Base-by-base conservation (phyloP, 345 rosid genomes). In the Melastoma malabathricum region DNA sequence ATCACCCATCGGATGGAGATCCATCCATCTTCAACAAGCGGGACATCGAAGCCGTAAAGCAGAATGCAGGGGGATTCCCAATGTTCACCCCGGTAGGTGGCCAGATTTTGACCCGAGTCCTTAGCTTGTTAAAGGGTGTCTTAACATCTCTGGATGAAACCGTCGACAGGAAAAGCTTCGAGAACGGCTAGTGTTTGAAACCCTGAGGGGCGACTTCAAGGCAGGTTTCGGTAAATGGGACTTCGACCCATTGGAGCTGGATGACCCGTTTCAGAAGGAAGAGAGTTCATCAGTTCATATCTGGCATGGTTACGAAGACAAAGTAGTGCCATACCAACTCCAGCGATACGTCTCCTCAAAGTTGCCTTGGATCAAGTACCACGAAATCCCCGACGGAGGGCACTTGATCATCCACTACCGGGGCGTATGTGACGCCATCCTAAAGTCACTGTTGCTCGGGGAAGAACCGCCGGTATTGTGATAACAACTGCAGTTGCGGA, bases 271-370 rank as follows among this genome's bases (percentile, higher is more conserved):
- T 48, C 71, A 61, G 46, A 55, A 56, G 39, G 65, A 68, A 15
- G 51, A 54, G 51, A 57, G 70, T 48, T 65, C 71, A 16, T 67
- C 71, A 16, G 84, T 86, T 62, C 88, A 89, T 50, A 76, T 86
- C 51, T 89, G 95, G 95, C 92, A 86, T 69, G 98, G 98, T 18
- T 58, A 57, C 15, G 84, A 83, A 66, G 98, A 90, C 63, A 90
- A 75, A 70, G 82, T 90, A 15, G 89, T 90, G 43, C 89, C 98
- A 1, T 70, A 55, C 62, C 81, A 90, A 64, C 75, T 86, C 20
- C 94, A 82, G 52, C 67, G 96, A 47, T 79, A 54, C 61, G 67
- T 86, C 45, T 68, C 82, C 3, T 55, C 27, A 43, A 80, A 75
- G 68, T 55, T 86, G 19, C 81, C 89, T 1, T 90, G 98, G 96